Evolutionary conservation across 495 filamentous ascomycete genomes (phyloP), one percentile per base, ranked within the genome.

Genomic region (Amphirosellinia nigrospora): DNA sequence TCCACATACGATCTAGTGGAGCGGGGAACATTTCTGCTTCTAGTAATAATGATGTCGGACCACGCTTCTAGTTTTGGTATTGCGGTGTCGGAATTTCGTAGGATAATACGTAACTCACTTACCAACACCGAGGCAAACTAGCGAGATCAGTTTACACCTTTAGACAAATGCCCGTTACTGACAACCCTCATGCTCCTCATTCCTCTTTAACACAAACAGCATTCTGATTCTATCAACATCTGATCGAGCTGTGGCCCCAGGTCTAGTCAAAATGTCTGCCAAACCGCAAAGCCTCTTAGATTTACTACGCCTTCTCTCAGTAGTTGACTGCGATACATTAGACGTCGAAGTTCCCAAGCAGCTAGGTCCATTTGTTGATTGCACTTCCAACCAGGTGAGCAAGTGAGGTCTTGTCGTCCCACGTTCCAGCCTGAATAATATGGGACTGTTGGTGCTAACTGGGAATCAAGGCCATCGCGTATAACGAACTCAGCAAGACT

Each of bases 381-480:
- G 86, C 72, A 91, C 89, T n/a, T 90, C 89, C 3, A 91, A 90
- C 68, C 89, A 90, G 78, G 88, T 88, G 75, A 59, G 74, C 21
- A 5, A 61, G 10, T 6, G 9, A 38, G 32, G 6, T 61, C n/a
- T 43, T 41, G 16, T 9, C 28, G 19, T 3, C 21, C n/a, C 16
- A 36, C 15, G 30, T 9, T 36, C 53, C 3, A 5, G 52, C 34
- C 6, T 6, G 55, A 36, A 36, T 21, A 21, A 4, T 23, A 21
- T 4, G 3, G 15, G n/a, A 30, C 11, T 53, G 1, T 58, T n/a
- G 23, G 10, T 63, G 39, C 26, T 63, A 45, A 63, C 21, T 36
- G 1, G 2, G 16, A 7, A 36, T 21, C 26, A 34, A 89, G 88
- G 89, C 89, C 43, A 90, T 91, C 72, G 85, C 86, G 52, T 86